Base-by-base conservation (phyloP, 768 basidiomycete genomes). In the Hortiboletus campestris region DNA sequence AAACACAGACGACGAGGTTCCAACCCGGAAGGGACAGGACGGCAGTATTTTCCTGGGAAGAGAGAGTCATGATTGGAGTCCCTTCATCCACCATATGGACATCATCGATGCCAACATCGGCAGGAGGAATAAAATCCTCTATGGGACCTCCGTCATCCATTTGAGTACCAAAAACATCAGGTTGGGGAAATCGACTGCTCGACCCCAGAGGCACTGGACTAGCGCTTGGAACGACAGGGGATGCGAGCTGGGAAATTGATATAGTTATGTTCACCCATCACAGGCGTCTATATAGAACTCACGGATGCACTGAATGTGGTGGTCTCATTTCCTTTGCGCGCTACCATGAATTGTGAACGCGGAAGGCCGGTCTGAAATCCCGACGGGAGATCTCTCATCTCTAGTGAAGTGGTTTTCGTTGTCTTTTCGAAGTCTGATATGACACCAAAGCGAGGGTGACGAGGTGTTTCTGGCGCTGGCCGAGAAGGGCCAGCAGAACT, bases 1-100 rank as follows among this genome's bases (percentile, higher is more conserved):
- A 19, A 35, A 60, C 9, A 67, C 71, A 20, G 65, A 89, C 88
- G 76, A 85, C 80, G 17, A 75, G 73, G 55, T 75, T 79, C 81
- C 82, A 82, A 56, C 82, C 80, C 13, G 78, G 71, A 46, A 73
- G 73, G 39, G 75, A 72, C n/a, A 76, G 58, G 10, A 66, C 63
- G 17, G 76, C 70, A 12, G 68, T 17, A 32, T 72, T 51, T 11
- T 64, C 73, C 47, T 77, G 76, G 19, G 62, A 39, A 45, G 61
- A 46, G 16, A 48, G 40, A 0, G 49, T 34, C 43, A 53, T 49
- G 25, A 22, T 58, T 31, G 61, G 55, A 2, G 59, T 53, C 14
- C 47, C 50, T 44, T 55, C 74, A 22, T 71, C 74, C 22, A 61
- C 51, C 67, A 76, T 75, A 7, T 70, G 64, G 25, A 75, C 56